Evolutionary conservation across 2,329 filamentous ascomycete species (phyloP).

Genomic region (Fusarium papillatum): DNA sequence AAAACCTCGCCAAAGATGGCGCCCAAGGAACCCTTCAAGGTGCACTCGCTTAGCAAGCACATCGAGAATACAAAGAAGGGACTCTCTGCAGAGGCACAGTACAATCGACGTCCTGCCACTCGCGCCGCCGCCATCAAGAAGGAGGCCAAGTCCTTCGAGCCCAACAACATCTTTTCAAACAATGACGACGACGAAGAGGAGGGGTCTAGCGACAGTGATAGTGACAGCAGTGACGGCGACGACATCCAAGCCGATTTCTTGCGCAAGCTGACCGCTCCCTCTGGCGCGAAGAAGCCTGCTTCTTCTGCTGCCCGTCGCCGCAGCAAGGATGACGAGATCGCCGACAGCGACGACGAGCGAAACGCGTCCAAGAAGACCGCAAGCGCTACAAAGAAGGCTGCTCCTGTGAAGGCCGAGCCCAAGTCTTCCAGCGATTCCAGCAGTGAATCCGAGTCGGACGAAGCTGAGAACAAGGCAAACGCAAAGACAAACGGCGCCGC

Average conservation of each 20-base stretch:
- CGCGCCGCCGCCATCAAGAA: slow-evolving; percentile 49
- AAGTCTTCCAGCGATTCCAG: slow-evolving; percentile 39
- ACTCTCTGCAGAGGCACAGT: slow-evolving; percentile 49
- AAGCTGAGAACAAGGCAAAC: slow-evolving; percentile 36
- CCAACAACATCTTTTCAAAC: slow-evolving; percentile 47
- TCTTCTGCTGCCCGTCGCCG: slow-evolving; percentile 38
- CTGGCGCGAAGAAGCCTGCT: slow-evolving; percentile 23
- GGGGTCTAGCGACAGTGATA: slow-evolving; percentile 48
- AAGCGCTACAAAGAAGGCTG: slow-evolving; percentile 26
- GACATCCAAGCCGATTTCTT: slow-evolving; percentile 46
- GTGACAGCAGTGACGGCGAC: slow-evolving; percentile 49
- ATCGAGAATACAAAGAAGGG: slow-evolving; percentile 54
- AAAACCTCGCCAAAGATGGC: slow-evolving; percentile 49
- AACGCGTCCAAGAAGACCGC: slow-evolving; percentile 43
- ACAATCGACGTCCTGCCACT: slow-evolving; percentile 46
- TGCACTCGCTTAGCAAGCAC: slow-evolving; percentile 54
- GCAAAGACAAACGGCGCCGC: slow-evolving; percentile 39
- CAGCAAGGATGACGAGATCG: slow-evolving; percentile 54
- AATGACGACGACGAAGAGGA: slow-evolving; percentile 47
- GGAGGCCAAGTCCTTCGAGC: slow-evolving; percentile 36
- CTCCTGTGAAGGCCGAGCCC: slow-evolving; percentile 31
- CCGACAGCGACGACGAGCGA: slow-evolving; percentile 58
- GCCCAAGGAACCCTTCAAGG: slow-evolving; percentile 51
- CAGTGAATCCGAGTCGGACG: slow-evolving; percentile 48
- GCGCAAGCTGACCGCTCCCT: slow-evolving; percentile 46